A percentile compares a stretch with the other conserved stretches of the same genome.
Conservation (phyloP, 2,329 filamentous ascomycete genomes). For the Biscogniauxia mediterranea region DNA sequence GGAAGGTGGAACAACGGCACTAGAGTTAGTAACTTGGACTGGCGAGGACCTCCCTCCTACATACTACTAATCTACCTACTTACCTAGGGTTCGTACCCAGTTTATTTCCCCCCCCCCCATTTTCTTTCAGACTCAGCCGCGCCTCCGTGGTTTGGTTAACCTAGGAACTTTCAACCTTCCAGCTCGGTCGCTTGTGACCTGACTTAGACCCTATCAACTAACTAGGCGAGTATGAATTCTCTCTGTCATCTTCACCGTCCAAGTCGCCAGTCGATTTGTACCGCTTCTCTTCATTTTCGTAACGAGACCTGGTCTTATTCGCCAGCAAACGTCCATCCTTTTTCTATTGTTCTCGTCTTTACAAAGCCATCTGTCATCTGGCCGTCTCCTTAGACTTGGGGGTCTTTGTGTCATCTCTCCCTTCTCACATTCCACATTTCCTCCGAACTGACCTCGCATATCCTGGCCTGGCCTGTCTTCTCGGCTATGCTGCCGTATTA, state of each 20-base stretch:
- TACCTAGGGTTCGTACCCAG: neutral
- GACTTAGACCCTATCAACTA: neutral
- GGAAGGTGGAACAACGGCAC: too few relatives aligned
- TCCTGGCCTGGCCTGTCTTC: neutral
- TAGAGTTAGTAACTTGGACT: too few relatives aligned
- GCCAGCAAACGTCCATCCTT: neutral
- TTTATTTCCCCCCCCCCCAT: too few relatives aligned
- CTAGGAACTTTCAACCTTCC: neutral
- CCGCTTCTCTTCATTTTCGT: neutral
- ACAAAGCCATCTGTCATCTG: slow-evolving; percentile 1
- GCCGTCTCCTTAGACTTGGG: neutral
- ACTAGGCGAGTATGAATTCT: neutral
- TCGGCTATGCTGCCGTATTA: neutral
- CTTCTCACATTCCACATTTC: slow-evolving; percentile 2
- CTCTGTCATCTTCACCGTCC: neutral
- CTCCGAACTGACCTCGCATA: neutral
- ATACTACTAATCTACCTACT: too few relatives aligned
- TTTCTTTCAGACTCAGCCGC: neutral
- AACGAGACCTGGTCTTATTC: neutral
- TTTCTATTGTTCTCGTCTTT: neutral
- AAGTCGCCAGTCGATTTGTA: neutral
- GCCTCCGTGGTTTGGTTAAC: neutral
- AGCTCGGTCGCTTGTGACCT: neutral
- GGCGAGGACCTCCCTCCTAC: too few relatives aligned
- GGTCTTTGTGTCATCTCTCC: slow-evolving; percentile 9